Evolutionary conservation across 176 grass and related monocot genomes (phyloP).

Genomic region (Otatea glauca): DNA sequence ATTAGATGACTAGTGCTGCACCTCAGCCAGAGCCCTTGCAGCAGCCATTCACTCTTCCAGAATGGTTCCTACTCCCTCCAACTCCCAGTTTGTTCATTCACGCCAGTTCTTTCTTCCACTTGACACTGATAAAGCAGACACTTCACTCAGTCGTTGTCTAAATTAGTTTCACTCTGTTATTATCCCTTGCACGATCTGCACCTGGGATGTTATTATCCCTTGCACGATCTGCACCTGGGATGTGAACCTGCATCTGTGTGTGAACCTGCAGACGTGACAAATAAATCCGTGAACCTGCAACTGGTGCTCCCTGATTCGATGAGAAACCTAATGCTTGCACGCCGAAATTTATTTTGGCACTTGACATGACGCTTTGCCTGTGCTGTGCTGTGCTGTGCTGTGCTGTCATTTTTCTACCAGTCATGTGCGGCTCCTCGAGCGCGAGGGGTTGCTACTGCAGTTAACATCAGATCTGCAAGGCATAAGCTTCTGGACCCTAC

Average conservation of each 20-base stretch:
- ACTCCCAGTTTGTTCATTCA: not conserved
- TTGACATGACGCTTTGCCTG: constrained; percentile 17
- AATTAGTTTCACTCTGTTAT: constrained; percentile 21
- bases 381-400: not conserved
- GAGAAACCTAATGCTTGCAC: constrained; percentile 2
- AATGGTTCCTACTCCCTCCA: constrained; percentile 46
- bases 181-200: not conserved
- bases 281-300: constrained; percentile 41
- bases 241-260: no score
- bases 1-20: constrained; percentile 57
- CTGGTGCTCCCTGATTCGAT: constrained; percentile 43
- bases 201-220: no score
- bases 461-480: constrained; percentile 38
- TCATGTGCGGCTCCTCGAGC: not conserved
- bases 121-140: constrained; percentile 12
- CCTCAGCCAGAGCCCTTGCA: constrained; percentile 55
- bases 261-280: not conserved
- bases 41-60: constrained; percentile 60
- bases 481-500: constrained; percentile 46
- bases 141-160: not conserved
- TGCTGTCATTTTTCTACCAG: constrained; percentile 6
- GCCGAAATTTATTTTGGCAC: not conserved
- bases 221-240: no score
- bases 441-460: not conserved
- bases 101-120: not conserved